Conservation (phyloP, 2,329 filamentous ascomycete genomes). For the Ophiostoma ips region DNA sequence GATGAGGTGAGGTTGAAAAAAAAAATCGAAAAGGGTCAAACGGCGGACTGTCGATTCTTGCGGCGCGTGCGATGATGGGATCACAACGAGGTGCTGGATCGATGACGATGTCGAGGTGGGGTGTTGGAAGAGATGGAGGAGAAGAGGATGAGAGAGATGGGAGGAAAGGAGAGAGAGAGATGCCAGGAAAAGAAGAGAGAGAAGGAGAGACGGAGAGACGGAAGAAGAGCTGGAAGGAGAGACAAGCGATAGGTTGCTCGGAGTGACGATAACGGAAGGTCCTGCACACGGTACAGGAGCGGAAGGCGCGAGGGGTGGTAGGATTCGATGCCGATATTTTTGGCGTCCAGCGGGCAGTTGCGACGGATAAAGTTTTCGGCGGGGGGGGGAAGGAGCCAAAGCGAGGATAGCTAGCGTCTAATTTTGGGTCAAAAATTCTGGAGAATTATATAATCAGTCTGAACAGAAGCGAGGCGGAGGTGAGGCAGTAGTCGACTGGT, state of each 20-base stretch:
- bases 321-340: background rate
- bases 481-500: background rate
- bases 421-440: background rate
- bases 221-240: background rate
- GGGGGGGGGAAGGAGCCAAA: background rate
- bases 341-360: constrained; percentile 4
- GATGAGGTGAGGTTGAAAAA: background rate
- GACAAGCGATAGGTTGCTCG: background rate
- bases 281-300: constrained; percentile 10
- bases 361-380: constrained; percentile 1
- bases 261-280: constrained; percentile 3
- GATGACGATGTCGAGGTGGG: background rate
- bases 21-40: no score
- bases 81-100: background rate
- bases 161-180: background rate
- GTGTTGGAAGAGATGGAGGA: no score
- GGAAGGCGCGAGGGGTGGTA: constrained; percentile 3
- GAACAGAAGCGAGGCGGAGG: background rate
- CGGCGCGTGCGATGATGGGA: background rate
- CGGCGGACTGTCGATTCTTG: no score
- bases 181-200: background rate
- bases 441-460: background rate
- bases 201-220: background rate
- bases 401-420: background rate
- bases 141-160: background rate